Evolutionary conservation across 495 filamentous ascomycete species (phyloP).

Genomic region (Penicillium maclennaniae): DNA sequence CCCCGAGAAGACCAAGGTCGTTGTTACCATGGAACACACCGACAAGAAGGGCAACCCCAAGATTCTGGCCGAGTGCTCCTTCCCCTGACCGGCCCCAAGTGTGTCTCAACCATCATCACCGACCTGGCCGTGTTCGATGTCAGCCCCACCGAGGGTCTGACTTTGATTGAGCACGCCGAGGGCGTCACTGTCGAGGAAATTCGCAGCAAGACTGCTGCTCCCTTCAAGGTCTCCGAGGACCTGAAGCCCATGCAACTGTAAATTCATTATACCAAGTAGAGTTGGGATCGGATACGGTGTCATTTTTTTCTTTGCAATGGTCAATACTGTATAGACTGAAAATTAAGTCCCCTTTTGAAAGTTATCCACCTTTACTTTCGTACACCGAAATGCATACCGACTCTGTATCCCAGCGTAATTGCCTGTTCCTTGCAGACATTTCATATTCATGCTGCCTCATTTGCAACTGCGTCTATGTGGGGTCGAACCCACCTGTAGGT

Average conservation of each 20-base stretch:
- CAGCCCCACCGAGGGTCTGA: constrained; percentile 71
- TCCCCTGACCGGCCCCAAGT: constrained; percentile 78
- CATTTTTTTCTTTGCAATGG: constrained; percentile 2
- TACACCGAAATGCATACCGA: background rate
- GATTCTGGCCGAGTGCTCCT: constrained; percentile 72
- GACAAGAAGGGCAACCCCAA: constrained; percentile 87
- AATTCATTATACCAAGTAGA: constrained; percentile 6
- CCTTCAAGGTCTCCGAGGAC: constrained; percentile 71
- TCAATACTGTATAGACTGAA: background rate
- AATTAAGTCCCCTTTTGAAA: background rate
- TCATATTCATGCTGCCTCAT: background rate
- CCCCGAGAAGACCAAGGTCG: constrained; percentile 77
- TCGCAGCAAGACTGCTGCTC: constrained; percentile 78
- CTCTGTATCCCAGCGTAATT: background rate
- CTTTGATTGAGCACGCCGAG: constrained; percentile 74
- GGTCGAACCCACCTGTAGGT: constrained; percentile 11
- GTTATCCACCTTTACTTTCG: background rate
- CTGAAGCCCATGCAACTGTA: constrained; percentile 62
- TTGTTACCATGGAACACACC: constrained; percentile 86
- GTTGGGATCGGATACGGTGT: constrained; percentile 10
- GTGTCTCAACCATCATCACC: constrained; percentile 86
- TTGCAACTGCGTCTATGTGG: constrained; percentile 5
- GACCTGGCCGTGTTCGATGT: constrained; percentile 86
- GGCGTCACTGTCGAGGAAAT: constrained; percentile 83
- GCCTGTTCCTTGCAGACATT: background rate